Conservation (phyloP, 2,329 filamentous ascomycete genomes). For the Talaromyces sp. region DNA sequence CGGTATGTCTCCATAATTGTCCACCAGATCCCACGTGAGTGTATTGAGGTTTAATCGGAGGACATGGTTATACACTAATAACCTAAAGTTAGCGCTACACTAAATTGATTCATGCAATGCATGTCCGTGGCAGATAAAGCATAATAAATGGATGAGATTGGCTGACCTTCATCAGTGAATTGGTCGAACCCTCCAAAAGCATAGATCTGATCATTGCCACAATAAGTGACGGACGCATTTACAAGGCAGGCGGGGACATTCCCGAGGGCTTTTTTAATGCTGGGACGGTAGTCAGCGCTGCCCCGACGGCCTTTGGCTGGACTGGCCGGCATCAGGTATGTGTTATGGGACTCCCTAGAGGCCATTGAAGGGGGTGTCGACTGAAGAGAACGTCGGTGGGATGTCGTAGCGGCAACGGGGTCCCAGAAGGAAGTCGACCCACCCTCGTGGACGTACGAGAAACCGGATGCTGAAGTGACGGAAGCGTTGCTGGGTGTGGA, state of each 20-base stretch:
- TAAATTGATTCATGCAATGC: not conserved
- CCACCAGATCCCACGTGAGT: conserved; percentile 90
- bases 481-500: conserved; percentile 25
- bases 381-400: conserved; percentile 26
- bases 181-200: conserved; percentile 98
- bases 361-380: conserved; percentile 29
- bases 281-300: conserved; percentile 74
- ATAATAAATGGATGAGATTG: conserved; percentile 1
- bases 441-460: conserved; percentile 31
- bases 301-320: conserved; percentile 64
- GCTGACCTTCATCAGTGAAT: conserved; percentile 82
- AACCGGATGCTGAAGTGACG: conserved; percentile 20
- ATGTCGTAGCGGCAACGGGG: conserved; percentile 20
- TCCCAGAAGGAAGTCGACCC: conserved; percentile 25
- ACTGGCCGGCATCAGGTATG: conserved; percentile 88
- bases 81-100: conserved; percentile 7
- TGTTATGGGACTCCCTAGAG: conserved; percentile 57
- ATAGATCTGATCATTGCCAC: conserved; percentile 94
- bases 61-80: conserved; percentile 87
- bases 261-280: conserved; percentile 72
- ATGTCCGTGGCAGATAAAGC: not conserved
- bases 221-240: conserved; percentile 98
- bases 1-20: conserved; percentile 97
- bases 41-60: conserved; percentile 80
- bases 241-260: conserved; percentile 89